Conservation (phyloP, 345 rosid species). For the Physaria fendleri region DNA sequence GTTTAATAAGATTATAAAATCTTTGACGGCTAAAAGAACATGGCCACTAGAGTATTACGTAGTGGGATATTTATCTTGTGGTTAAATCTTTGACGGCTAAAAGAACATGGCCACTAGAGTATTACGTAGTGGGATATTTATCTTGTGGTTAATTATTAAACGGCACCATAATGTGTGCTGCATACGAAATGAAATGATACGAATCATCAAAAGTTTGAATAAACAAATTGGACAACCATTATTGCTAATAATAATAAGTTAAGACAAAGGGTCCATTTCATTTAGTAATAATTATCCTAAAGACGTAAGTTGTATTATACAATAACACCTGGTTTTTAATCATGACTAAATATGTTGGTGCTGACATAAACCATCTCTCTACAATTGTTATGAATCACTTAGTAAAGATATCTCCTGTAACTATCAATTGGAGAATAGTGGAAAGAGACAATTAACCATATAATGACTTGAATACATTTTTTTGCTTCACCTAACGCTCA, state of each 20-base stretch:
- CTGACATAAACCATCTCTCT: constrained; percentile 16
- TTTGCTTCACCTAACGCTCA: constrained; percentile 24
- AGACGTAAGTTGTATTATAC: constrained; percentile 1
- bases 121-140: constrained; percentile 8
- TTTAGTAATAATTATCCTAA: constrained; percentile 1
- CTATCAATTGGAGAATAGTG: constrained; percentile 7
- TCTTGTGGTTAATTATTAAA: constrained; percentile 1
- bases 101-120: not conserved
- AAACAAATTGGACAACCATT: not conserved
- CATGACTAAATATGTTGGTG: constrained; percentile 26
- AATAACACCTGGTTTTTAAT: not conserved
- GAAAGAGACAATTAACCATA: constrained; percentile 6
- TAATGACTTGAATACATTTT: constrained; percentile 12
- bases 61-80: too few species aligned
- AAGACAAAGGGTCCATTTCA: constrained; percentile 20
- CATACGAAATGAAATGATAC: constrained; percentile 6
- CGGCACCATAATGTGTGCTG: not conserved
- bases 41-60: too few species aligned
- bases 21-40: too few species aligned
- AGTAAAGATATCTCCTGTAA: constrained; percentile 3
- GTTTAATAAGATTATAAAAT: too few species aligned
- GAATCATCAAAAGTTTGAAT: constrained; percentile 25
- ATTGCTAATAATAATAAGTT: not conserved
- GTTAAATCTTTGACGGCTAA: constrained; percentile 1
- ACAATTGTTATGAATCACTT: not conserved